Base-by-base conservation (phyloP, 108 stramenopile genomes). In the Nitzschia putrida region DNA sequence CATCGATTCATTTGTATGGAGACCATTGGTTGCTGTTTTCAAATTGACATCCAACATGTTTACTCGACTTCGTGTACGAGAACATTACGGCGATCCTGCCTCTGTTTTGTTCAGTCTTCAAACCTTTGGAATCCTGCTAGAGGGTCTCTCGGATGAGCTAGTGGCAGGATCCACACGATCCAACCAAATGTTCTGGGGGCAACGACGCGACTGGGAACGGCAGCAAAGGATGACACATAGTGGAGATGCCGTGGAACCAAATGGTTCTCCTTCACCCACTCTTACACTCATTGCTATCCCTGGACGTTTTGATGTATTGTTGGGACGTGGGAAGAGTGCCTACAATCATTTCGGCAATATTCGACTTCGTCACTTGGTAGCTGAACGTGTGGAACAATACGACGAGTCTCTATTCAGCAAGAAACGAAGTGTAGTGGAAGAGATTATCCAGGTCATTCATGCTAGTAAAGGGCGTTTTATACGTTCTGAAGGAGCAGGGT, bases 51-150 rank as follows among this genome's bases (percentile, higher is more conserved):
- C 45, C 9, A 22, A 16, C 49, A 70, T 66, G 29, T 58, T 66
- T 22, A 64, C 71, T 4, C 69, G 76, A 23, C 22, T 77, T 14
- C 69, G 76, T 23, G 71, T 77, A 64, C 63, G 76, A 34, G 57
- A 49, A 49, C 43, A 64, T 8, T 40, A 24, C 8, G 61, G 61
- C 0, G 13, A 20, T 23, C 11, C 9, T 14, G 1, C 18, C 3
- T 13, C 44, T 47, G 20, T 45, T 5, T 6, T 25, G 14, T 44
- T 49, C 24, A 49, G 47, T 25, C 45, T 64, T 23, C 43, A 49
- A 26, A 49, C 45, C 1, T 49, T 64, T 64, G 61, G 61, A 4
- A 47, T 64, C 8, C 61, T 44, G 1, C 18, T 44, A 0, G n/a
- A 45, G 2, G 43, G 47, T 44, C 29, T 64, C 47, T 22, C 61